Evolutionary conservation across 805 yeast species (phyloP).

Genomic region (Ogataea sp.): DNA sequence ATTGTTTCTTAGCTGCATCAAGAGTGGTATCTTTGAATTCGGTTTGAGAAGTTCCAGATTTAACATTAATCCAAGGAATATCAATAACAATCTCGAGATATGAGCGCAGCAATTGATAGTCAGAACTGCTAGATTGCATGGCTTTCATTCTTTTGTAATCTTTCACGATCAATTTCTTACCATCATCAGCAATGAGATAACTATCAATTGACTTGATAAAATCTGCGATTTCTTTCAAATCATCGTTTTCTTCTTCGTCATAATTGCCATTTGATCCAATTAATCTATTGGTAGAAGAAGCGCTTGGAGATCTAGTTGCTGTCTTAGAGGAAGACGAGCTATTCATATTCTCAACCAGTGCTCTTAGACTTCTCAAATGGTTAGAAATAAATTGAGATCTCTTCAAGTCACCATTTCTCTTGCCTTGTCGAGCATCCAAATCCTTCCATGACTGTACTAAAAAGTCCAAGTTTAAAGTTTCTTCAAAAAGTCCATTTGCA

Average conservation of each 20-base stretch:
- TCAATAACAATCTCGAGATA: conserved; percentile 61
- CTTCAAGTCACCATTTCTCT: conserved; percentile 13
- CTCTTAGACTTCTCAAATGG: conserved; percentile 20
- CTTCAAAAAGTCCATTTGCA: conserved; percentile 17
- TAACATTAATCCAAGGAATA: conserved; percentile 42
- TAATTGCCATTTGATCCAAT: conserved; percentile 5
- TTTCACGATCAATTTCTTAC: conserved; percentile 29
- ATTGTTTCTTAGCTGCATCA: conserved; percentile 39
- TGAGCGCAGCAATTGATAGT: conserved; percentile 54
- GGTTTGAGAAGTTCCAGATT: conserved; percentile 19
- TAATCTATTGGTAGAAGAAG: conserved; percentile 2
- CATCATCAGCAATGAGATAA: conserved; percentile 32
- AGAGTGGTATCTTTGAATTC: conserved; percentile 35
- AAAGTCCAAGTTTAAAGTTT: conserved; percentile 17
- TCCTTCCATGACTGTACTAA: conserved; percentile 21
- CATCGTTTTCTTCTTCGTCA: conserved; percentile 33
- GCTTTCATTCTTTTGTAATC: conserved; percentile 50
- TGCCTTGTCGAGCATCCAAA: conserved; percentile 15
- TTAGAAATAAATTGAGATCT: conserved; percentile 20
- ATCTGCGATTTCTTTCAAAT: conserved; percentile 20
- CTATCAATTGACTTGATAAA: conserved; percentile 23
- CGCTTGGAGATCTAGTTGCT: background rate
- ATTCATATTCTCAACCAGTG: conserved; percentile 15
- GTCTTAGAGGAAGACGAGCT: background rate
- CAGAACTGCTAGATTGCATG: conserved; percentile 51